Conservation (phyloP, 768 basidiomycete species). For the Coprinopsis marcescibilis region DNA sequence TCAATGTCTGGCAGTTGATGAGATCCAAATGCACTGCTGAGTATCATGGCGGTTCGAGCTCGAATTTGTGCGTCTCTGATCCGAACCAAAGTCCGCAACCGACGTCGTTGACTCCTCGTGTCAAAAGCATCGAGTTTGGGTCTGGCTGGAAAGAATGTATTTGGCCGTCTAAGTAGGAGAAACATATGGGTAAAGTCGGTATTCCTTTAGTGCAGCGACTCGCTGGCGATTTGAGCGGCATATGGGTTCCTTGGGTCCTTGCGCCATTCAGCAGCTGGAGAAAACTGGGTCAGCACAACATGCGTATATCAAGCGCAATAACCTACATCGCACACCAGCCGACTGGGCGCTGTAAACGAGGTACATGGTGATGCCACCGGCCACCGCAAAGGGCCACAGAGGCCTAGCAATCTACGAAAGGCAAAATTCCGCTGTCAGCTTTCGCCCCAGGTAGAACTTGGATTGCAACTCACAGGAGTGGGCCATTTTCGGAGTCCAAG, state of each 20-base stretch:
- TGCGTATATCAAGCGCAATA: background rate
- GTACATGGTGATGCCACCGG: slow-evolving; percentile 59
- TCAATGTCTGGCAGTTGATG: too few relatives aligned
- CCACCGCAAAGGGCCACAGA: slow-evolving; percentile 75
- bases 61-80: too few relatives aligned
- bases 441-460: background rate
- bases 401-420: slow-evolving; percentile 56
- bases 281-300: slow-evolving; percentile 9
- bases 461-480: slow-evolving; percentile 55
- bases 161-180: slow-evolving; percentile 3
- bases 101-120: too few relatives aligned
- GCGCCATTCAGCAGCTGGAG: slow-evolving; percentile 56
- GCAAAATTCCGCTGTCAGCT: background rate
- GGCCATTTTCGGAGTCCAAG: slow-evolving; percentile 79
- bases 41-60: too few relatives aligned
- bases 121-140: too few relatives aligned
- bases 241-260: slow-evolving; percentile 82
- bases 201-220: slow-evolving; percentile 38
- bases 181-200: background rate
- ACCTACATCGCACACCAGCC: slow-evolving; percentile 67
- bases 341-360: slow-evolving; percentile 64
- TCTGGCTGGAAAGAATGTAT: slow-evolving; percentile 1
- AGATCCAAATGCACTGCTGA: too few relatives aligned
- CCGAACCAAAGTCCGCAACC: too few relatives aligned
- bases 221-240: slow-evolving; percentile 68